Evolutionary conservation across 352 stramenopile species (phyloP), one percentile per base, ranked within the genome.

Genomic region (Globisporangium rhizosaccharum): DNA sequence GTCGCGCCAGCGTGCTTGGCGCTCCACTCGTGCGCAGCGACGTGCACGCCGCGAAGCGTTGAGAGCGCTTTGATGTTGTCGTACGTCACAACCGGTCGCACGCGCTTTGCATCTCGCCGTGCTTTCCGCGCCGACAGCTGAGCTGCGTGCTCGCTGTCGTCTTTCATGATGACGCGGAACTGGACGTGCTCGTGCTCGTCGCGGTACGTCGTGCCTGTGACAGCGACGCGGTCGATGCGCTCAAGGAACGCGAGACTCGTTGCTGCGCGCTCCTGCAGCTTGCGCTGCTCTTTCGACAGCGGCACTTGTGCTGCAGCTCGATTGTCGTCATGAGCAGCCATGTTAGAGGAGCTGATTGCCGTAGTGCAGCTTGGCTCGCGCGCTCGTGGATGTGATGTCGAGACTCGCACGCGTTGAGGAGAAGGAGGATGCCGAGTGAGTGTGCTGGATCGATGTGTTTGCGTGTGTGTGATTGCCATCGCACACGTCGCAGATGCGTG

Each of bases 111-210:
- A 10, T 65, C 49, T n/a, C 56, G 59, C 39, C 41, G 51, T 14
- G n/a, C 18, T 17, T 52, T 53, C 8, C 57, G 42, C 17, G 41
- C 51, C 12, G 57, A 63, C 20, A 58, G 14, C 14, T 41, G 30
- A 18, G 57, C 36, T 20, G 28, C 41, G 23, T 2, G 48, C 17
- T 50, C 30, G 14, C 4, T 30, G 4, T n/a, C 30, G 41, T 45
- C n/a, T 23, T 61, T 65, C 46, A 65, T 61, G 36, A 61, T 3
- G 10, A 65, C 59, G 15, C 47, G 28, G 33, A 65, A 48, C 28
- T 52, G 33, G 33, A 65, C 20, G n/a, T 56, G 48, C 47, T 65
- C 59, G 15, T 50, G 48, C 37, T 61, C 59, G 39, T 65, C 59
- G 39, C 15, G 14, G 46, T 36, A 59, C 18, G 46, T 61, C 14